Conservation (phyloP, 192 early-diverging fungal species). For the Entophlyctis luteolus region DNA sequence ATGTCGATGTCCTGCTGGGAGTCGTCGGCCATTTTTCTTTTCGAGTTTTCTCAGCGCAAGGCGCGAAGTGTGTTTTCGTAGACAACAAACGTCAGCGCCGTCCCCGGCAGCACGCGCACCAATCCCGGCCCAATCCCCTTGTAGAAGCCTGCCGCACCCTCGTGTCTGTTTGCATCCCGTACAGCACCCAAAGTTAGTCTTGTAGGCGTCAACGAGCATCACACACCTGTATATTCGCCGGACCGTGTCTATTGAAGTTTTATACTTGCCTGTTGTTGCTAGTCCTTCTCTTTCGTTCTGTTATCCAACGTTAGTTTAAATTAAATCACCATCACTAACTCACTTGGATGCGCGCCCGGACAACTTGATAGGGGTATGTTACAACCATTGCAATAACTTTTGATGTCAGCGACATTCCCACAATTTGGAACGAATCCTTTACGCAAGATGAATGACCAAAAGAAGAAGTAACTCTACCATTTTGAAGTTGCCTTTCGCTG, state of each 20-base stretch:
- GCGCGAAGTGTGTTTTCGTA: constrained; percentile 60
- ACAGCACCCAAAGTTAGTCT: not conserved
- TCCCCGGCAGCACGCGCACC: constrained; percentile 86
- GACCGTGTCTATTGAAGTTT: constrained; percentile 60
- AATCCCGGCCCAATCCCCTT: constrained; percentile 87
- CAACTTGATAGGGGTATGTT: constrained; percentile 92
- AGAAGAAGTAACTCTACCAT: constrained; percentile 13
- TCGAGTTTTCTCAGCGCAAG: not conserved
- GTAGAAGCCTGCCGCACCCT: constrained; percentile 82
- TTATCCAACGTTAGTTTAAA: not conserved
- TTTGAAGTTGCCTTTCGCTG: constrained; percentile 6
- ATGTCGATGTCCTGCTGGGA: constrained; percentile 64
- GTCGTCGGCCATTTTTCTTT: constrained; percentile 23
- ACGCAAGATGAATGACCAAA: not conserved
- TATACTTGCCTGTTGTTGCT: constrained; percentile 20
- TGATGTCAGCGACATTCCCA: constrained; percentile 78
- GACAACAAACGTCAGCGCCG: constrained; percentile 91
- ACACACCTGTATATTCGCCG: constrained; percentile 59
- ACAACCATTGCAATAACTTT: constrained; percentile 81
- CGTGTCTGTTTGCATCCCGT: constrained; percentile 38
- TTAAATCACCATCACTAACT: not conserved
- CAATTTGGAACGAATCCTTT: constrained; percentile 64
- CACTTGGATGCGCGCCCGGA: constrained; percentile 77
- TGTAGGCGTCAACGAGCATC: not conserved
- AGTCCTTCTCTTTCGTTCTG: constrained; percentile 37